Evolutionary conservation across 1,284 basidiomycete genomes (phyloP).

Genomic region (Filobasidium uniguttulatum): DNA sequence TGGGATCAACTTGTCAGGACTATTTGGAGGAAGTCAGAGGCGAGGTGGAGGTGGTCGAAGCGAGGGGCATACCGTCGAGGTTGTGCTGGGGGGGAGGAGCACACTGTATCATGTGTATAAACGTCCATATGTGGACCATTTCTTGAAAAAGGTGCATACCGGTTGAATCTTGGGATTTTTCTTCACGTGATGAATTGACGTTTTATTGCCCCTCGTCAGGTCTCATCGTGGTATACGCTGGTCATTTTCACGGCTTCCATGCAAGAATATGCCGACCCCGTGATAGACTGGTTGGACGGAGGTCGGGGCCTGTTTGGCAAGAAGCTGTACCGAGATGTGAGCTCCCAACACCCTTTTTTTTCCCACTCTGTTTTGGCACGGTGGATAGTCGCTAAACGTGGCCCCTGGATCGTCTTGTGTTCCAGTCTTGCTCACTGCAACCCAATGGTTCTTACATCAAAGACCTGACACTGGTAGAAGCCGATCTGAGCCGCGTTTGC

Average conservation of each 20-base stretch:
- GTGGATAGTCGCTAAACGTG: background rate
- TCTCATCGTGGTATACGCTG: constrained; percentile 95
- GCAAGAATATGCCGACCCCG: constrained; percentile 98
- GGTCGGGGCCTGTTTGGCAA: constrained; percentile 78
- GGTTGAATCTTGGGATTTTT: background rate
- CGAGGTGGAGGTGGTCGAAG: constrained; percentile 45
- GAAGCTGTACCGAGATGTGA: constrained; percentile 79
- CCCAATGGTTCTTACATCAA: constrained; percentile 91
- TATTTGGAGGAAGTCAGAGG: constrained; percentile 20
- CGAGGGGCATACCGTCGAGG: constrained; percentile 86
- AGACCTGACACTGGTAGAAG: constrained; percentile 72
- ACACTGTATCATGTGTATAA: constrained; percentile 98
- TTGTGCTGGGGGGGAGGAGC: constrained; percentile 72
- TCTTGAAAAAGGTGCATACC: constrained; percentile 67
- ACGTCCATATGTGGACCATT: constrained; percentile 90
- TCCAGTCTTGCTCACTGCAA: constrained; percentile 74
- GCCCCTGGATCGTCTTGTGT: background rate
- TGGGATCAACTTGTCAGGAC: constrained; percentile 46
- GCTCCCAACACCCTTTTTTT: constrained; percentile 22
- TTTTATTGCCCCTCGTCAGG: constrained; percentile 42
- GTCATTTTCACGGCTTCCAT: constrained; percentile 98
- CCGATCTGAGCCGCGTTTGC: constrained; percentile 78
- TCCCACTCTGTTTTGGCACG: background rate
- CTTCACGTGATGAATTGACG: background rate
- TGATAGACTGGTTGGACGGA: constrained; percentile 98